A percentile compares a stretch with the other conserved stretches of the same genome.
These are phyloP conservation scores for Fragilariopsis cylindrus DNA, from an alignment of 108 stramenopile species.

Conservation along the genomic window DNA sequence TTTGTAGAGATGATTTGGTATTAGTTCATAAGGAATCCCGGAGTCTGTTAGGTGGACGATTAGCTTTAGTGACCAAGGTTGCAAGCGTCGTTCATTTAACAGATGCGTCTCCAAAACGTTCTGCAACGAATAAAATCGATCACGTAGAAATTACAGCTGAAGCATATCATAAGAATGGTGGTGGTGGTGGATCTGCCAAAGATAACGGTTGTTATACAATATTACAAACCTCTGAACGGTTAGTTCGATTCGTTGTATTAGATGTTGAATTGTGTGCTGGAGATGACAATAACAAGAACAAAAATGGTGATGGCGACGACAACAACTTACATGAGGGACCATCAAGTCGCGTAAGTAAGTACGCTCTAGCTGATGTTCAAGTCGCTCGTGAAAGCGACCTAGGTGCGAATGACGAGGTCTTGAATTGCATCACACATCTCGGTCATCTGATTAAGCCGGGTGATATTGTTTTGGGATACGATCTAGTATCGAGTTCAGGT, in stretches of 20 bases:
- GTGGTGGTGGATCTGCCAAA: constrained; percentile 27
- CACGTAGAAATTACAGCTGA: constrained; percentile 33
- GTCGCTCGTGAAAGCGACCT: constrained; percentile 92
- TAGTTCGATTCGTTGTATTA: constrained; percentile 89
- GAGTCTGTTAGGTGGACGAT: constrained; percentile 71
- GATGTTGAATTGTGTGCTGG: constrained; percentile 81
- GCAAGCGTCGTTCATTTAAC: constrained; percentile 63
- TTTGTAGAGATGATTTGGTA: constrained; percentile 96
- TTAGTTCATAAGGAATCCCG: constrained; percentile 75
- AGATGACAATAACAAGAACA: constrained; percentile 7
- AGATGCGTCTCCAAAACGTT: constrained; percentile 70
- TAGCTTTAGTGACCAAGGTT: constrained; percentile 72
- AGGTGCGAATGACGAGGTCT: constrained; percentile 86
- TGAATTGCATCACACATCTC: constrained; percentile 90
- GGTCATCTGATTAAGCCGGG: constrained; percentile 91
- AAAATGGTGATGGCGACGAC: constrained; percentile 21
- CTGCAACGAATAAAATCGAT: constrained; percentile 26
- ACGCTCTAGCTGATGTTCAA: constrained; percentile 91
- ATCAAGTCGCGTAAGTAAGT: constrained; percentile 46
- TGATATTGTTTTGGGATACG: constrained; percentile 95
- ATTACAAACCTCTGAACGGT: constrained; percentile 62
- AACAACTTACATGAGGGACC: constrained; percentile 39
- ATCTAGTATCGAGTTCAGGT: constrained; percentile 53
- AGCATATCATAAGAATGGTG: constrained; percentile 70
- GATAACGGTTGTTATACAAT: constrained; percentile 66